Percentiles rank a stretch among this genome's conserved stretches.
Conservation (phyloP, 1,284 basidiomycete genomes). For the Heterobasidion occidentale region DNA sequence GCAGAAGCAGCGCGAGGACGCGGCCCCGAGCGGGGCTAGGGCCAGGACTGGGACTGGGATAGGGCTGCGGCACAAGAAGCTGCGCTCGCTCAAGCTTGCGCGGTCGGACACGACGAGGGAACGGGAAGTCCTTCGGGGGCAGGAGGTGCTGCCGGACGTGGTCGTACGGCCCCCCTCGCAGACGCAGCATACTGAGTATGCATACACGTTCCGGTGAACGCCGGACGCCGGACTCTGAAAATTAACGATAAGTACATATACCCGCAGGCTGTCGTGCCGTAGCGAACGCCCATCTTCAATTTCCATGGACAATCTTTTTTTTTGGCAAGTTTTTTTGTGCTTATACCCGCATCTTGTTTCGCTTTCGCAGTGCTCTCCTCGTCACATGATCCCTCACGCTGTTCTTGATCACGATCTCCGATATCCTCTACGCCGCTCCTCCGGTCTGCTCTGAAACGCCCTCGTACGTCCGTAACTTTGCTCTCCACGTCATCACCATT, state of each 20-base stretch:
- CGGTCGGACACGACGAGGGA: slow-evolving; percentile 55
- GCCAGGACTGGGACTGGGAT: slow-evolving; percentile 15
- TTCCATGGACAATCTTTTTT: neutral
- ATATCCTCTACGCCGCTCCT: too few species aligned
- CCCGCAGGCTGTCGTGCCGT: neutral
- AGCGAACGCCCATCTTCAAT: neutral
- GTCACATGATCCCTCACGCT: neutral
- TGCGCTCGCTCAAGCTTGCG: slow-evolving; percentile 47
- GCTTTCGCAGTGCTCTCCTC: neutral
- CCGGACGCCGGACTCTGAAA: neutral
- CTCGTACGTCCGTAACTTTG: too few species aligned
- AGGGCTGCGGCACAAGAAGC: slow-evolving; percentile 12
- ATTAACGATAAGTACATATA: neutral
- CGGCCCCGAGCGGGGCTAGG: slow-evolving; percentile 24
- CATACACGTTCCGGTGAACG: neutral
- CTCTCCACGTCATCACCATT: too few species aligned
- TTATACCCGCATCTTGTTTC: neutral
- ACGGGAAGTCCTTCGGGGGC: slow-evolving; percentile 35
- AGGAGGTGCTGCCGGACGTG: slow-evolving; percentile 36
- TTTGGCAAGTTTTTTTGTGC: neutral
- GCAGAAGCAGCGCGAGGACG: slow-evolving; percentile 20
- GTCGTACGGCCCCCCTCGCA: slow-evolving; percentile 33
- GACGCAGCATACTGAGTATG: neutral
- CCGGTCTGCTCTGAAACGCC: too few species aligned
- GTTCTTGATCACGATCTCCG: neutral